A percentile compares a stretch with the other conserved stretches of the same genome.
Conservation (phyloP, 2,329 filamentous ascomycete genomes). For the Penicillium griseofulvum region DNA sequence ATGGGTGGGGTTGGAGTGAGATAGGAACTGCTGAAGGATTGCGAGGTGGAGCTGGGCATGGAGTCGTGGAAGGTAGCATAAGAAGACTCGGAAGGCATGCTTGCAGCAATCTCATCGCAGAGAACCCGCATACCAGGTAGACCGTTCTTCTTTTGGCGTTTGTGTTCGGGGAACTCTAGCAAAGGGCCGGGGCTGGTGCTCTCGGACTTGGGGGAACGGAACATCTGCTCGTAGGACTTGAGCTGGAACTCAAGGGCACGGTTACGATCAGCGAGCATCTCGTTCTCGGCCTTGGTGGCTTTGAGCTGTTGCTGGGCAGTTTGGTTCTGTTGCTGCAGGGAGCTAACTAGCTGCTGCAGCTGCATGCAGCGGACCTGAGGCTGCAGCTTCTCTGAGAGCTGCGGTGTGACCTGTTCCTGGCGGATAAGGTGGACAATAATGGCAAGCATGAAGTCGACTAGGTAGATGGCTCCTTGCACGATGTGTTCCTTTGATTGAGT, state of each 20-base stretch:
- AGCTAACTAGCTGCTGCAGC: slow-evolving; percentile 34
- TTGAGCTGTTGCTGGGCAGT: slow-evolving; percentile 35
- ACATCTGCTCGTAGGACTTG: slow-evolving; percentile 41
- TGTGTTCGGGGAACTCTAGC: slow-evolving; percentile 27
- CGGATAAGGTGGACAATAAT: slow-evolving; percentile 38
- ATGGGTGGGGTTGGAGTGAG: slow-evolving; percentile 34
- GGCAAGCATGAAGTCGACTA: slow-evolving; percentile 40
- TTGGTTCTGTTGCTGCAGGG: slow-evolving; percentile 40
- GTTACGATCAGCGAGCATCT: slow-evolving; percentile 35
- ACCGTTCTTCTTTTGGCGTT: slow-evolving; percentile 29
- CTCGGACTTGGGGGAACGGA: slow-evolving; percentile 38
- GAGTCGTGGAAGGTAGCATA: slow-evolving; percentile 20
- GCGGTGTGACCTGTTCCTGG: slow-evolving; percentile 36
- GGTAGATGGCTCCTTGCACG: slow-evolving; percentile 38
- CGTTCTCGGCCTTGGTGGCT: slow-evolving; percentile 36
- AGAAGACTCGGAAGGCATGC: slow-evolving; percentile 22
- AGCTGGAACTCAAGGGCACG: slow-evolving; percentile 39
- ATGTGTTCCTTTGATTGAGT: slow-evolving; percentile 45
- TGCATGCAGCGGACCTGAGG: slow-evolving; percentile 41
- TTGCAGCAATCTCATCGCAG: slow-evolving; percentile 34
- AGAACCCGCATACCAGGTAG: slow-evolving; percentile 38
- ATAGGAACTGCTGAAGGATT: slow-evolving; percentile 30
- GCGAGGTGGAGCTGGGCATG: slow-evolving; percentile 26
- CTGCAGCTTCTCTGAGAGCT: slow-evolving; percentile 40
- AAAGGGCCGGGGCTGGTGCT: slow-evolving; percentile 27